Evolutionary conservation across 768 basidiomycete species (phyloP).

Genomic region (Kwoniella newhampshirensis): DNA sequence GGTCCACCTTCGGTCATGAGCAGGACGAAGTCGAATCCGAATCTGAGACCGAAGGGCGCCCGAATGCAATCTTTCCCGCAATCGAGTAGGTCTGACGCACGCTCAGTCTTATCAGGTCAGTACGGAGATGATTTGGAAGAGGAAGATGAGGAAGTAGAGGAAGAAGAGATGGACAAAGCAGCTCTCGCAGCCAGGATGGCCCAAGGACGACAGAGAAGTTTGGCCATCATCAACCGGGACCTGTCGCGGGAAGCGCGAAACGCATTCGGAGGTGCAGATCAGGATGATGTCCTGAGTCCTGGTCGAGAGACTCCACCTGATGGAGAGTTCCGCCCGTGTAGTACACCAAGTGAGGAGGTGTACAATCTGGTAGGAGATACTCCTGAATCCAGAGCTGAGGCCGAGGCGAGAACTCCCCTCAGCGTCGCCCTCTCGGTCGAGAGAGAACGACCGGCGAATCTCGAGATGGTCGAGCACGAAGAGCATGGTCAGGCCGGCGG

Average conservation of each 20-base stretch:
- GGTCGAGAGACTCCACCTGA: slow-evolving; percentile 22
- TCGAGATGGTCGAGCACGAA: neutral
- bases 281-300: slow-evolving; percentile 8
- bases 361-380: slow-evolving; percentile 30
- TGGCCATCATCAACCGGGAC: slow-evolving; percentile 35
- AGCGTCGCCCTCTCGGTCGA: slow-evolving; percentile 8
- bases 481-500: neutral
- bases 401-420: slow-evolving; percentile 1
- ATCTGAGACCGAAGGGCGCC: slow-evolving; percentile 25
- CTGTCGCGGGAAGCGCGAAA: slow-evolving; percentile 20
- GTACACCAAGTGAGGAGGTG: slow-evolving; percentile 35
- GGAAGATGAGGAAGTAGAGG: slow-evolving; percentile 24
- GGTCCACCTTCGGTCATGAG: slow-evolving; percentile 6
- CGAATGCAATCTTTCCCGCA: slow-evolving; percentile 40
- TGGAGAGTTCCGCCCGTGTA: slow-evolving; percentile 28
- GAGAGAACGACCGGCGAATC: neutral
- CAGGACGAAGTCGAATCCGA: slow-evolving; percentile 14
- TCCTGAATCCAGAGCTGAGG: slow-evolving; percentile 7
- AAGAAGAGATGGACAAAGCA: slow-evolving; percentile 26
- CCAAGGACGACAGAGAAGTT: slow-evolving; percentile 42
- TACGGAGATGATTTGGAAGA: slow-evolving; percentile 11
- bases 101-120: slow-evolving; percentile 17
- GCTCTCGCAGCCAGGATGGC: slow-evolving; percentile 35
- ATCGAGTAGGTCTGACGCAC: slow-evolving; percentile 2
- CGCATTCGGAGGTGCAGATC: slow-evolving; percentile 1